Conservation (phyloP, 352 stramenopile genomes). For the Pythium myriotylum region DNA sequence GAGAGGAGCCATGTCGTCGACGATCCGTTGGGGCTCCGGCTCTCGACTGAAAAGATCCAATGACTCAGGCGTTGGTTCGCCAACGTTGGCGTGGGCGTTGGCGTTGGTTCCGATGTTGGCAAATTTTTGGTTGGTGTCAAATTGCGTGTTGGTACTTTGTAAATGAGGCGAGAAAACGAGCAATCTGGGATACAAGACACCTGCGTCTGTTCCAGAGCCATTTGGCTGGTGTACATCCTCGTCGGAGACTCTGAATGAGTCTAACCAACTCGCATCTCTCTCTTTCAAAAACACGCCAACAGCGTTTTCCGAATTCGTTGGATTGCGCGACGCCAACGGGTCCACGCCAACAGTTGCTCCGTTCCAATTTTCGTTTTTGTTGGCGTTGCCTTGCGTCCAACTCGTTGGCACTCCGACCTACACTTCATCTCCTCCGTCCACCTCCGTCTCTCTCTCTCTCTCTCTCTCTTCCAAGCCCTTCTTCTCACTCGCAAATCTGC, state of each 20-base stretch:
- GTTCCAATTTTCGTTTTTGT: neutral
- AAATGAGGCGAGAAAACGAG: neutral
- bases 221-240: no score
- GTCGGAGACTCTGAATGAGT: no score
- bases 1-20: constrained; percentile 1
- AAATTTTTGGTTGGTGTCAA: neutral
- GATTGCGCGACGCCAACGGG: constrained; percentile 6
- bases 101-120: neutral
- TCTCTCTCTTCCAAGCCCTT: neutral
- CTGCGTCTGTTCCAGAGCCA: no score
- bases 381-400: constrained; percentile 1
- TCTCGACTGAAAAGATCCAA: neutral
- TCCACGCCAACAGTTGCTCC: neutral
- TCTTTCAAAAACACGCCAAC: neutral
- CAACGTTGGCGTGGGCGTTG: neutral
- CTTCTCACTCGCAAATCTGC: constrained; percentile 14
- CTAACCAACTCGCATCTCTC: neutral
- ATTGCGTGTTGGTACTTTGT: neutral
- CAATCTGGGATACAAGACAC: no score
- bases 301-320: neutral
- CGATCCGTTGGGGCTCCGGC: neutral
- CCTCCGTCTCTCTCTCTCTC: neutral
- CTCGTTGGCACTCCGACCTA: constrained; percentile 5
- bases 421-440: neutral
- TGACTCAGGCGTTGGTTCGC: neutral